phyloP scores from a whole-genome alignment of 208 protist genomes.

The Acanthamoeba culbertsoni region DNA sequence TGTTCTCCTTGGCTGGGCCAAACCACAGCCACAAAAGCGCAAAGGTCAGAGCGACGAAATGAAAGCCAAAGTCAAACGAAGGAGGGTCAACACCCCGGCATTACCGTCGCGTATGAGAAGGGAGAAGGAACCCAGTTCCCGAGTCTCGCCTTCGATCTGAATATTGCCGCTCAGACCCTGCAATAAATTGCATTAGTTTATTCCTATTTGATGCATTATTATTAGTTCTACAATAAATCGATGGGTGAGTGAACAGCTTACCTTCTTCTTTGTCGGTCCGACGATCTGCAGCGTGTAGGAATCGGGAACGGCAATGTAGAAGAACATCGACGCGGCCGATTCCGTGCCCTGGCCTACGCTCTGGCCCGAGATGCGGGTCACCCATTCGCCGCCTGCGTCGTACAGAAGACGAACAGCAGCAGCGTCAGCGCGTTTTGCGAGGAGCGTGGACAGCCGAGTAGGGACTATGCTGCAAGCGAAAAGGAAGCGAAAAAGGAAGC shows the following conservation, averaged over 20 bases:
- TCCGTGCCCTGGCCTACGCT: neutral
- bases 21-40: neutral
- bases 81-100: neutral
- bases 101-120: neutral
- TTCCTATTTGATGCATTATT: too few species aligned
- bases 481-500: neutral
- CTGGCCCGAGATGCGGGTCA: neutral
- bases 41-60: neutral
- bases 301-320: constrained; percentile 52
- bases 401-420: neutral
- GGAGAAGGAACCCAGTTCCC: neutral
- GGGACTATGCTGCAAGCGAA: neutral
- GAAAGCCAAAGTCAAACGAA: neutral
- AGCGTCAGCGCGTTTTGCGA: neutral
- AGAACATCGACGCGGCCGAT: neutral
- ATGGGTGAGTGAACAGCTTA: neutral
- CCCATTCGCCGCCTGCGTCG: constrained; percentile 8
- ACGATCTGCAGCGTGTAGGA: neutral
- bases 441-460: neutral
- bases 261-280: neutral
- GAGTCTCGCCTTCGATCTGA: constrained; percentile 13
- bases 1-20: neutral
- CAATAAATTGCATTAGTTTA: too few species aligned
- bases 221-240: neutral
- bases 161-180: neutral